Evolutionary conservation across 2,329 filamentous ascomycete genomes (phyloP).

Genomic region (Hirsutella minnesotensis): DNA sequence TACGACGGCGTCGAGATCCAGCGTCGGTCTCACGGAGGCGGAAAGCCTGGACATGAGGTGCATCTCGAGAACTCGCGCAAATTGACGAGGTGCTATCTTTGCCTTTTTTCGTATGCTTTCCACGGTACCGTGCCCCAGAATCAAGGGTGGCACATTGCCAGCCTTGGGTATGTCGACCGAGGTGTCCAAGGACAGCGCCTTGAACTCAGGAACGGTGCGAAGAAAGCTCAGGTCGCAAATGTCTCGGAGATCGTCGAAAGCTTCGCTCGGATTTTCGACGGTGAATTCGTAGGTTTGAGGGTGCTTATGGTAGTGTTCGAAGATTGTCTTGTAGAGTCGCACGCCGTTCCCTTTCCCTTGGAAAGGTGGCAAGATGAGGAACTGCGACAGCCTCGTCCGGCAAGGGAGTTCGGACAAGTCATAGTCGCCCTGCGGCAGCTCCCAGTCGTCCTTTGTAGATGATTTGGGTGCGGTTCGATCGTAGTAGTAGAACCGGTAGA

Average conservation of each 20-base stretch:
- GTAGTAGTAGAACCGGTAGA: conserved; percentile 73
- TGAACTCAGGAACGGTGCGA: conserved; percentile 45
- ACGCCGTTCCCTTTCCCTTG: conserved; percentile 71
- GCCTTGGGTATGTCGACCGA: conserved; percentile 34
- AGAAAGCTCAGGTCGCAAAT: conserved; percentile 59
- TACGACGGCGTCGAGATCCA: conserved; percentile 29
- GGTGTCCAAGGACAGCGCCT: conserved; percentile 41
- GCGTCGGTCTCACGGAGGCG: conserved; percentile 39
- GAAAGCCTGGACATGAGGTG: conserved; percentile 54
- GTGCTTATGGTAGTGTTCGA: conserved; percentile 53
- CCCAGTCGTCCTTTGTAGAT: conserved; percentile 27
- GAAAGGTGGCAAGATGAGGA: conserved; percentile 79
- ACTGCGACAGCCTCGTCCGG: conserved; percentile 82
- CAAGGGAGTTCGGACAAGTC: conserved; percentile 54
- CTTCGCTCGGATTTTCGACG: conserved; percentile 86
- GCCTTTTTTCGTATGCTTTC: conserved; percentile 44
- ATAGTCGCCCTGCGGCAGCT: conserved; percentile 31
- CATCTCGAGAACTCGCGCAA: conserved; percentile 64
- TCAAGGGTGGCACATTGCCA: conserved; percentile 33
- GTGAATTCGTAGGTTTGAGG: conserved; percentile 70
- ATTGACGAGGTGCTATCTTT: conserved; percentile 71
- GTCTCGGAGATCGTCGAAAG: conserved; percentile 71
- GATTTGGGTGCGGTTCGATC: conserved; percentile 32
- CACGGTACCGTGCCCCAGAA: conserved; percentile 46
- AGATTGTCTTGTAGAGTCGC: conserved; percentile 71